A percentile compares a stretch with the other conserved stretches of the same genome.
Conservation (phyloP, 2,329 filamentous ascomycete genomes). For the Talaromyces atroroseus region DNA sequence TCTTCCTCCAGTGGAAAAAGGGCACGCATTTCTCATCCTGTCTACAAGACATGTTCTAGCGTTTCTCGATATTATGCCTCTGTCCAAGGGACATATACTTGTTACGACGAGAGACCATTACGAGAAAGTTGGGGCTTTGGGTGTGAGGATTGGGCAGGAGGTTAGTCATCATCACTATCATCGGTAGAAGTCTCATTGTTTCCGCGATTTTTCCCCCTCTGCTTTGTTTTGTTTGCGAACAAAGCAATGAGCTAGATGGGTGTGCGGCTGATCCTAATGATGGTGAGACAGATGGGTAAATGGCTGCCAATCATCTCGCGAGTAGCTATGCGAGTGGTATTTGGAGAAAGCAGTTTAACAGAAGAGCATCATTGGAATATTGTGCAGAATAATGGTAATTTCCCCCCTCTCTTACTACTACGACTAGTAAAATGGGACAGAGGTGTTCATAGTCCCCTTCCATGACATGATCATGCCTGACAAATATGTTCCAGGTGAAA, state of each 20-base stretch:
- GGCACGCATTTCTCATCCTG: conserved; percentile 57
- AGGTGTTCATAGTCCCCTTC: not conserved
- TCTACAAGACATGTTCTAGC: conserved; percentile 73
- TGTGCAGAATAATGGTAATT: conserved; percentile 81
- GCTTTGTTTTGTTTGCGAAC: no score
- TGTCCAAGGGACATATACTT: conserved; percentile 76
- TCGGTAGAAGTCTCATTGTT: no score
- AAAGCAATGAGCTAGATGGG: not conserved
- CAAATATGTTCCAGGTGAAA: conserved; percentile 50
- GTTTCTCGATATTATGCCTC: conserved; percentile 89
- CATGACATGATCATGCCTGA: conserved; percentile 6
- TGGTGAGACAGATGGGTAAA: conserved; percentile 34
- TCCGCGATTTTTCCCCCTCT: no score
- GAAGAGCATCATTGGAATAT: conserved; percentile 77
- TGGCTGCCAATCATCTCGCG: conserved; percentile 54
- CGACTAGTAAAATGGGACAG: no score
- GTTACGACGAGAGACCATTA: conserved; percentile 73
- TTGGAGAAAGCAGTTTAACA: conserved; percentile 34
- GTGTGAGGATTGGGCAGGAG: conserved; percentile 57
- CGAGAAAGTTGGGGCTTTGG: conserved; percentile 69
- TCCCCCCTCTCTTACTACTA: conserved; percentile 3
- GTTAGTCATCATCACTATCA: conserved; percentile 45
- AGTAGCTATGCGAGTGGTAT: conserved; percentile 64
- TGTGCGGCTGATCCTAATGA: not conserved
- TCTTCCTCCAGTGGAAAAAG: conserved; percentile 10